Evolutionary conservation across 2,329 filamentous ascomycete genomes (phyloP).

Genomic region (Epichloe glyceriae): DNA sequence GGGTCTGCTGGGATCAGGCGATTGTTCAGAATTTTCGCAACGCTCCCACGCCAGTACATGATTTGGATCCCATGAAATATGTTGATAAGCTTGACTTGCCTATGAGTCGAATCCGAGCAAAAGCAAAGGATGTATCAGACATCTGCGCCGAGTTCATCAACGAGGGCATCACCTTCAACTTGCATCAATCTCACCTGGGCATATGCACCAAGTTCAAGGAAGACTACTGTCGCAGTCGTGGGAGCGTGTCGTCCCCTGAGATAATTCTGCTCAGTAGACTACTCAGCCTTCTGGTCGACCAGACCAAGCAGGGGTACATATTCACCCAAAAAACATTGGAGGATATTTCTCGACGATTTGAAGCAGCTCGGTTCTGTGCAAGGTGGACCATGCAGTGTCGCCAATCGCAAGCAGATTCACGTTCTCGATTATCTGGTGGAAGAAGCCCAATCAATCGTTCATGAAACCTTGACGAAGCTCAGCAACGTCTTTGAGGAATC

Average conservation of each 20-base stretch:
- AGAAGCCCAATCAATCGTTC: not conserved
- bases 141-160: slow-evolving; percentile 33
- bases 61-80: slow-evolving; percentile 31
- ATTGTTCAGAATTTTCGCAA: slow-evolving; percentile 58
- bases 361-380: slow-evolving; percentile 4
- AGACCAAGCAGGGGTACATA: slow-evolving; percentile 39
- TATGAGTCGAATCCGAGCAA: not conserved
- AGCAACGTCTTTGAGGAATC: not conserved
- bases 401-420: not conserved
- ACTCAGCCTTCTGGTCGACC: slow-evolving; percentile 42
- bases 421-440: not conserved
- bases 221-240: slow-evolving; percentile 44
- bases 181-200: slow-evolving; percentile 45
- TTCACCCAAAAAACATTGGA: slow-evolving; percentile 32
- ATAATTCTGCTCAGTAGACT: slow-evolving; percentile 39
- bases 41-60: slow-evolving; percentile 19
- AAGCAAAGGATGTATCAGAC: not conserved
- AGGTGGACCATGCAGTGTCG: too few relatives aligned
- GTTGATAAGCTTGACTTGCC: not conserved
- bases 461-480: not conserved
- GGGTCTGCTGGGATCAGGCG: slow-evolving; percentile 59
- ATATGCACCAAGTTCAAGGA: slow-evolving; percentile 53
- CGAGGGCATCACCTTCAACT: slow-evolving; percentile 44
- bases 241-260: slow-evolving; percentile 30
- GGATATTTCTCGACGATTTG: slow-evolving; percentile 17